A percentile compares a stretch with the other conserved stretches of the same genome.
Conservation (phyloP, 164 flowering plant genomes). For the Vitis rupestris region DNA sequence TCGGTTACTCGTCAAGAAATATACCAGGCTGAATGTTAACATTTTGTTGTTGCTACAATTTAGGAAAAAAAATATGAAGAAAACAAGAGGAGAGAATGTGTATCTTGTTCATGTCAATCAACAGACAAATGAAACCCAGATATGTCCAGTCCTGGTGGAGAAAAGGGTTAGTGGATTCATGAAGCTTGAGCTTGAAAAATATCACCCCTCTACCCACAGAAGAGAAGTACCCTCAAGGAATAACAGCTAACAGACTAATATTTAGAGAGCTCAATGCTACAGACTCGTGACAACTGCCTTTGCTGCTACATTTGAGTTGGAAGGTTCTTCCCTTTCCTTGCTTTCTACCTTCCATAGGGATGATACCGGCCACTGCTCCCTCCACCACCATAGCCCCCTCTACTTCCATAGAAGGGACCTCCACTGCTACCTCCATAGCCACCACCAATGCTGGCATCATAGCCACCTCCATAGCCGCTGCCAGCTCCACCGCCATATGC, state of each 20-base stretch:
- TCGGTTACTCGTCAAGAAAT: too few relatives aligned
- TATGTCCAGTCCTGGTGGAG: not conserved
- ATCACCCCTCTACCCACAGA: not conserved
- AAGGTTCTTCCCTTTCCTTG: not conserved
- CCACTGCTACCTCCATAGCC: slow-evolving; percentile 45
- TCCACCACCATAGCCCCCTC: slow-evolving; percentile 50
- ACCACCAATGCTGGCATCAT: slow-evolving; percentile 23
- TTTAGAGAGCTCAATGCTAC: not conserved
- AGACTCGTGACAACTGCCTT: not conserved
- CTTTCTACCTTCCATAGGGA: slow-evolving; percentile 59
- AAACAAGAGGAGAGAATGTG: not conserved
- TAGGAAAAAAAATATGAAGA: too few relatives aligned
- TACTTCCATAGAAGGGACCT: slow-evolving; percentile 15
- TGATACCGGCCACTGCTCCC: slow-evolving; percentile 50
- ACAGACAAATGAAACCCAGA: not conserved
- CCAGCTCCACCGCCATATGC: slow-evolving; percentile 36
- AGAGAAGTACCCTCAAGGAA: not conserved
- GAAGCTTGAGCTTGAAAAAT: not conserved
- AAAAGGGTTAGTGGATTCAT: not conserved
- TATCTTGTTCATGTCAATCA: not conserved
- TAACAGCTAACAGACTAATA: too few relatives aligned
- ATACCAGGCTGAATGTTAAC: too few relatives aligned
- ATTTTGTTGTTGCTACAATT: not conserved
- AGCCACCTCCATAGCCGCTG: slow-evolving; percentile 7
- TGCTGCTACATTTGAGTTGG: not conserved